phyloP scores from a whole-genome alignment of 1,139 yeast species.

The Dujonia santamariae region DNA sequence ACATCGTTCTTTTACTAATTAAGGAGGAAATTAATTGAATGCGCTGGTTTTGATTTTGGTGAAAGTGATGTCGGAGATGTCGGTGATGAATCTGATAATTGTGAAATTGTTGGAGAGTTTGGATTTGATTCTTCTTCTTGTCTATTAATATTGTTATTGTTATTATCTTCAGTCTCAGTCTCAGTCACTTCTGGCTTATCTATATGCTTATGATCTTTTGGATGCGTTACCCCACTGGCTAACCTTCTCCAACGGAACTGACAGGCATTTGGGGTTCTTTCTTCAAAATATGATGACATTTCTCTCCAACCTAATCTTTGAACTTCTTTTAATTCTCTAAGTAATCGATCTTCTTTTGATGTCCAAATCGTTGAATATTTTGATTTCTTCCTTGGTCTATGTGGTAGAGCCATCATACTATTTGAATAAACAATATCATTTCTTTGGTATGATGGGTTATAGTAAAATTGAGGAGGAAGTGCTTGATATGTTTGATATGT shows the following conservation, averaged over 20 bases:
- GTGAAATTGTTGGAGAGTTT: conserved; percentile 1
- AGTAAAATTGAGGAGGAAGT: conserved; percentile 7
- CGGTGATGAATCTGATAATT: conserved; percentile 3
- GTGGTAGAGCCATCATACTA: conserved; percentile 1
- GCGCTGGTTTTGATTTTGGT: conserved; percentile 2
- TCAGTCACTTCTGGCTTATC: neutral
- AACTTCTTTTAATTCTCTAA: conserved; percentile 36
- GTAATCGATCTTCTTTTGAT: conserved; percentile 35
- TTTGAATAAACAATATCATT: conserved; percentile 5
- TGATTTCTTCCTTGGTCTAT: conserved; percentile 16
- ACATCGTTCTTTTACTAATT: conserved; percentile 3
- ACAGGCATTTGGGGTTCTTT: conserved; percentile 47
- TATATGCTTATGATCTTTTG: neutral
- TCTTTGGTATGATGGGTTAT: conserved; percentile 2
- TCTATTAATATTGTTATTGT: neutral
- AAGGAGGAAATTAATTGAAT: conserved; percentile 9
- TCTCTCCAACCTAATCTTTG: conserved; percentile 48
- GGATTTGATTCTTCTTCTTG: neutral
- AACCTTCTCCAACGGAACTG: conserved; percentile 48
- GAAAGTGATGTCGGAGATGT: neutral
- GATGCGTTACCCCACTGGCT: conserved; percentile 24
- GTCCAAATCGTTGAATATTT: conserved; percentile 41
- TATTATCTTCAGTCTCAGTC: neutral
- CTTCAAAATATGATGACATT: conserved; percentile 39
- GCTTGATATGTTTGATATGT: too few relatives aligned